A percentile compares a stretch with the other conserved stretches of the same genome.
Evolutionary conservation across 176 grass and related monocot genomes (phyloP).

Genomic region (Thalia dealbata): DNA sequence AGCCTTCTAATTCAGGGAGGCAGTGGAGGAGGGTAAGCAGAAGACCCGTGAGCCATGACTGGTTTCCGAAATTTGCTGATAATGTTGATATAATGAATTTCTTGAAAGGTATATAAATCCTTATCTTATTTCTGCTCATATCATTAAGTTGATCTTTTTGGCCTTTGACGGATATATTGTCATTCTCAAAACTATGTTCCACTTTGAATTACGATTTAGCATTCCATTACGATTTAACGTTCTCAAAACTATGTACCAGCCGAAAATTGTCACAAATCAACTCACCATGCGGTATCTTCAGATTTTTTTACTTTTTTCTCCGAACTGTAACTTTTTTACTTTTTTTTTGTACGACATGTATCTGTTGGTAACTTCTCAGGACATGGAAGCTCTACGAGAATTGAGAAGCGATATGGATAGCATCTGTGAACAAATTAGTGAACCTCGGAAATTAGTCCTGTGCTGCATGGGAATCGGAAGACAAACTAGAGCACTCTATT

Average conservation of each 20-base stretch:
- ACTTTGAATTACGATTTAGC: neutral
- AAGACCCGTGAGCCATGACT: constrained; percentile 31
- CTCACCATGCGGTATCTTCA: constrained; percentile 25
- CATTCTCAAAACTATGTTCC: neutral
- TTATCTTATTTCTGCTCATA: neutral
- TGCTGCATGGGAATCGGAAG: constrained; percentile 84
- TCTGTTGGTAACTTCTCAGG: constrained; percentile 31
- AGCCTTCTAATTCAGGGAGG: constrained; percentile 75
- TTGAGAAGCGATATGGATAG: constrained; percentile 67
- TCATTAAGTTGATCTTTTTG: too few species aligned
- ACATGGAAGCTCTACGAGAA: constrained; percentile 33
- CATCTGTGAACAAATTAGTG: constrained; percentile 80
- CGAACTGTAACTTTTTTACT: neutral
- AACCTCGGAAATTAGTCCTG: constrained; percentile 69
- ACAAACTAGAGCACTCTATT: constrained; percentile 59
- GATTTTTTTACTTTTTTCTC: constrained; percentile 10
- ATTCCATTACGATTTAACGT: neutral
- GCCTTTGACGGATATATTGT: neutral
- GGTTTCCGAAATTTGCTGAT: constrained; percentile 28
- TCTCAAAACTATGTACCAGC: too few species aligned
- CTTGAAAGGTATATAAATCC: constrained; percentile 52
- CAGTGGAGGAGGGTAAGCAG: constrained; percentile 31
- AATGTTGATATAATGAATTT: constrained; percentile 76
- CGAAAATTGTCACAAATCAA: constrained; percentile 35
- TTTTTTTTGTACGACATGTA: neutral